Evolutionary conservation across 805 yeast genomes (phyloP).

Genomic region (Tetrapisispora iriomotensis): DNA sequence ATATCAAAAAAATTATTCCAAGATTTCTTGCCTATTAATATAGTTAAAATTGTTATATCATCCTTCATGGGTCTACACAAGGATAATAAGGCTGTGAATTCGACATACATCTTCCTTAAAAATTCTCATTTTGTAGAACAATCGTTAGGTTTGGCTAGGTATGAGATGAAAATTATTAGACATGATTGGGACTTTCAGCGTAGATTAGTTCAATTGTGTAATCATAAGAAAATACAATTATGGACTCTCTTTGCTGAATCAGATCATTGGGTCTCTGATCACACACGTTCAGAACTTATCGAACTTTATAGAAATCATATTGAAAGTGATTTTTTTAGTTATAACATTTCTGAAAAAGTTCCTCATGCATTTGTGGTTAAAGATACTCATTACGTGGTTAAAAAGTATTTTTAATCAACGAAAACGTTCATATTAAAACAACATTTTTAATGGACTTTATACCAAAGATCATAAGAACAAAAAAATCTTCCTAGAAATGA

Average conservation of each 20-base stretch:
- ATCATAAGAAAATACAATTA: conserved; percentile 22
- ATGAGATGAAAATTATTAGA: conserved; percentile 47
- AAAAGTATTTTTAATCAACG: conserved; percentile 8
- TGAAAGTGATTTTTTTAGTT: conserved; percentile 16
- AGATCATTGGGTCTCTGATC: conserved; percentile 58
- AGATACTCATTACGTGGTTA: conserved; percentile 35
- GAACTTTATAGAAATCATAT: conserved; percentile 28
- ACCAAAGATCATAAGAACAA: no score
- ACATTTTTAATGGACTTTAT: no score
- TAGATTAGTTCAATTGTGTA: conserved; percentile 31
- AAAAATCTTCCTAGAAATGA: no score
- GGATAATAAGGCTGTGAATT: conserved; percentile 29
- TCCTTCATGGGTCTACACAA: conserved; percentile 22
- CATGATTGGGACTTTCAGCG: conserved; percentile 44
- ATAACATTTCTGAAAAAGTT: conserved; percentile 30
- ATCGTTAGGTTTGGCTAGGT: conserved; percentile 44
- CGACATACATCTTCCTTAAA: conserved; percentile 35
- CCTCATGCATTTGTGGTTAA: conserved; percentile 54
- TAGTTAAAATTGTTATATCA: conserved; percentile 14
- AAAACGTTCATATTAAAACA: background rate
- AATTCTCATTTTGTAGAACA: conserved; percentile 42
- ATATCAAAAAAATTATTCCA: conserved; percentile 17
- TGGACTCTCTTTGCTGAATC: conserved; percentile 50
- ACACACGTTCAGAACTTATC: conserved; percentile 38
- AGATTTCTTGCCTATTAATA: conserved; percentile 24